phyloP scores from a whole-genome alignment of 805 yeast genomes.

The Kodamaea restingae region DNA sequence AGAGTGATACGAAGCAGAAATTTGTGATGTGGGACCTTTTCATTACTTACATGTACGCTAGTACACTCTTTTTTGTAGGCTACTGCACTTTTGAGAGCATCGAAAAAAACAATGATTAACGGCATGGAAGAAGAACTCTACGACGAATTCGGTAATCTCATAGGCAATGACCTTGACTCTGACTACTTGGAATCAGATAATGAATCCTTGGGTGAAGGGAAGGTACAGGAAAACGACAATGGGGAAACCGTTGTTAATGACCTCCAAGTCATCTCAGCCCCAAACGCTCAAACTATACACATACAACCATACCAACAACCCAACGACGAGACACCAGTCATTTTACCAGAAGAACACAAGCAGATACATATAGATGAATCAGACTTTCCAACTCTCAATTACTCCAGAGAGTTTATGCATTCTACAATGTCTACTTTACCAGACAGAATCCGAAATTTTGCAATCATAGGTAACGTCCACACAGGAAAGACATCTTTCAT shows the following conservation, averaged over 20 bases:
- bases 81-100: background rate
- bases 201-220: constrained; percentile 12
- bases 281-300: constrained; percentile 47
- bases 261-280: background rate
- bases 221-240: constrained; percentile 4
- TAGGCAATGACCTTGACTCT: constrained; percentile 49
- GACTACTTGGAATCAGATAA: constrained; percentile 19
- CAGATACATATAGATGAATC: constrained; percentile 39
- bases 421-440: constrained; percentile 47
- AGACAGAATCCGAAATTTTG: constrained; percentile 65
- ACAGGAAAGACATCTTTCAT: constrained; percentile 83
- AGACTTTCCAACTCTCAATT: constrained; percentile 54
- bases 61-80: too few relatives aligned
- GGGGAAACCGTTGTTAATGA: constrained; percentile 4
- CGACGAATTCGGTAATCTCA: constrained; percentile 76
- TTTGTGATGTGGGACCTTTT: too few relatives aligned
- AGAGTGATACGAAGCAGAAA: too few relatives aligned
- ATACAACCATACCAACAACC: constrained; percentile 28
- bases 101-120: background rate
- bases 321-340: constrained; percentile 52
- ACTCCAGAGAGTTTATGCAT: constrained; percentile 59
- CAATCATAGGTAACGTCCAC: constrained; percentile 74
- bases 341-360: constrained; percentile 46
- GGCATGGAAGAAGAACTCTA: constrained; percentile 50
- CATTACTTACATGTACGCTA: too few relatives aligned